These are phyloP conservation scores for Tylopilus rubrobrunneus DNA, from an alignment of 768 basidiomycete species.

Conservation along the genomic window DNA sequence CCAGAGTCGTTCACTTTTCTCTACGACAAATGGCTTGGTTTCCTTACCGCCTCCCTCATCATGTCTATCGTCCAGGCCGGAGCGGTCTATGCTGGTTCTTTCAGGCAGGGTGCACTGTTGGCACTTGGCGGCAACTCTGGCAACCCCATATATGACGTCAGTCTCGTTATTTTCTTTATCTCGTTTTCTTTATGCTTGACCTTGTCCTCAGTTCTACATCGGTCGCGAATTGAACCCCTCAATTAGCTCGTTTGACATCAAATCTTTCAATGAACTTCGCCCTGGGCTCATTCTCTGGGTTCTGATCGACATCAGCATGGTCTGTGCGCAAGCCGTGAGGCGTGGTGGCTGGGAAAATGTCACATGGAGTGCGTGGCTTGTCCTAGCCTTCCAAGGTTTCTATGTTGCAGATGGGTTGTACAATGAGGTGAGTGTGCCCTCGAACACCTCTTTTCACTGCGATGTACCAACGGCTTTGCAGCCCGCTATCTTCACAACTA, in stretches of 20 bases:
- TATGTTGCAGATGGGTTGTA: slow-evolving; percentile 87
- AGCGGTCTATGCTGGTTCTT: slow-evolving; percentile 69
- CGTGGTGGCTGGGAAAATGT: slow-evolving; percentile 58
- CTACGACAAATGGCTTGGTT: slow-evolving; percentile 89
- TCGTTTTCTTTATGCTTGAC: background rate
- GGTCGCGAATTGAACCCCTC: slow-evolving; percentile 94
- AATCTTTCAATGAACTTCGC: slow-evolving; percentile 50
- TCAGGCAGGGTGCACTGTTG: slow-evolving; percentile 63
- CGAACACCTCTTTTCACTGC: background rate
- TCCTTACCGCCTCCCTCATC: slow-evolving; percentile 75
- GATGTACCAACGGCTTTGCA: slow-evolving; percentile 26
- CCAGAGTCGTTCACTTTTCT: slow-evolving; percentile 81
- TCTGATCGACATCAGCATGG: slow-evolving; percentile 85
- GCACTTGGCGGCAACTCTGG: slow-evolving; percentile 93
- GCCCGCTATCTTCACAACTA: slow-evolving; percentile 88
- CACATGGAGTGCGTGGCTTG: slow-evolving; percentile 92
- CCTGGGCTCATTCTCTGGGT: slow-evolving; percentile 81
- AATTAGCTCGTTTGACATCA: slow-evolving; percentile 72
- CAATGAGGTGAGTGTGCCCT: slow-evolving; percentile 67
- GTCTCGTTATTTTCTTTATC: slow-evolving; percentile 24
- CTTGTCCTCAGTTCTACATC: slow-evolving; percentile 71
- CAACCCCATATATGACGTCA: slow-evolving; percentile 84
- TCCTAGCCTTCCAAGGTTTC: slow-evolving; percentile 78
- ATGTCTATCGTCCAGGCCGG: slow-evolving; percentile 77
- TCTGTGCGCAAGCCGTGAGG: slow-evolving; percentile 84